A percentile compares a stretch with the other conserved stretches of the same genome.
phyloP scores from a whole-genome alignment of 345 rosid species.

The Eucalyptus cloeziana region DNA sequence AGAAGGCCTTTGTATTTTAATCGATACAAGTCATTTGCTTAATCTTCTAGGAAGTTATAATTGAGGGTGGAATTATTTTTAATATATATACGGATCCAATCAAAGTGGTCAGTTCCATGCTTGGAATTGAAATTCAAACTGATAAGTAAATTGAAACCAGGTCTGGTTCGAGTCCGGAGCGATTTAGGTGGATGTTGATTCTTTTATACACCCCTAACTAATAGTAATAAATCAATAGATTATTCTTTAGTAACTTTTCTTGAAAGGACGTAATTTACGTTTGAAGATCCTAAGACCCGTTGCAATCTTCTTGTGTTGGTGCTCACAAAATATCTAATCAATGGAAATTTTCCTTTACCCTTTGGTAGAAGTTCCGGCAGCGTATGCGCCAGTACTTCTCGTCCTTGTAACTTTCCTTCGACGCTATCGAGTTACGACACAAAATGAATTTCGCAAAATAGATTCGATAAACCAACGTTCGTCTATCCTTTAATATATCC shows the following conservation, averaged over 20 bases:
- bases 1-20: not conserved
- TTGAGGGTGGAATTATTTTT: no score
- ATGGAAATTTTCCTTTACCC: not conserved
- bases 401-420: not conserved
- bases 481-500: not conserved
- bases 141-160: no score
- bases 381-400: not conserved
- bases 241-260: not conserved
- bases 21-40: no score
- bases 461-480: not conserved
- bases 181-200: no score
- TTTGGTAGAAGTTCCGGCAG: not conserved
- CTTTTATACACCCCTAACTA: not conserved
- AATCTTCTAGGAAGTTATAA: no score
- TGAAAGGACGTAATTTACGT: not conserved
- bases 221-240: not conserved
- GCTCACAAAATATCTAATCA: not conserved
- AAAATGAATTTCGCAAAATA: not conserved
- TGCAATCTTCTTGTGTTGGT: not conserved
- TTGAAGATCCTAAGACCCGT: not conserved
- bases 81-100: accelerated
- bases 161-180: no score
- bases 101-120: accelerated
- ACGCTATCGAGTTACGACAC: not conserved
- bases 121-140: no score